Evolutionary conservation across 1,284 basidiomycete genomes (phyloP), one percentile per base, ranked within the genome.

Genomic region (Trametes hirsuta): DNA sequence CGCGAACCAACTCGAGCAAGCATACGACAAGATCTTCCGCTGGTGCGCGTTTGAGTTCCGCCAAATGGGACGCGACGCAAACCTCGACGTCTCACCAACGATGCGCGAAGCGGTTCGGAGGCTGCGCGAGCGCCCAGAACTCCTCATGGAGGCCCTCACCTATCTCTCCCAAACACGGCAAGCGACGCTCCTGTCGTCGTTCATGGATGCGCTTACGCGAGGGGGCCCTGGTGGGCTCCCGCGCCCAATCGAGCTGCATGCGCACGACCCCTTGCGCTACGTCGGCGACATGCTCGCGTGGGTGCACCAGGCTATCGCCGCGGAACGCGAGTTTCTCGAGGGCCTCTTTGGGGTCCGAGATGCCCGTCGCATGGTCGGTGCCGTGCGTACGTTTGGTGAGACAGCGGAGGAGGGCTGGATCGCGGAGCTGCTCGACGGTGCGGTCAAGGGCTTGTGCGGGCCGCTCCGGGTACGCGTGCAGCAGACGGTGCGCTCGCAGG

Each of bases 211-310:
- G 0, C 81, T 98, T 15, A 98, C 95, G 0, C 84, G 93, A 10
- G 96, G 97, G 12, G 94, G 94, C 0, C 93, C 93, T 0, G 88
- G 89, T 37, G 93, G 94, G 25, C 80, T 95, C 1, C 94, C 95
- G 0, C 86, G 95, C 2, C 96, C 97, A 0, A 98, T 99, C 65
- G 97, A 99, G 75, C 81, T 98, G 3, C 95, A 98, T 71, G 97
- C 97, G 0, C 97, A 99, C 70, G 97, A 99, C 72, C 95, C 97
- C 0, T 83, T 95, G 63, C 88, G 97, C 25, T 99, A 99, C 72
- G 89, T 97, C 14, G 96, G 97, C 18, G 97, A 98, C 74, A 98
- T 99, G 94, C 86, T 99, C 4, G 97, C 96, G 0, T 99, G 97
- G 97, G 89, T 98, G 1, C 97, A 99, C 75, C 97, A 99, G 62